Evolutionary conservation across 176 grass and related monocot genomes (phyloP).

Genomic region (Zea luxurians): DNA sequence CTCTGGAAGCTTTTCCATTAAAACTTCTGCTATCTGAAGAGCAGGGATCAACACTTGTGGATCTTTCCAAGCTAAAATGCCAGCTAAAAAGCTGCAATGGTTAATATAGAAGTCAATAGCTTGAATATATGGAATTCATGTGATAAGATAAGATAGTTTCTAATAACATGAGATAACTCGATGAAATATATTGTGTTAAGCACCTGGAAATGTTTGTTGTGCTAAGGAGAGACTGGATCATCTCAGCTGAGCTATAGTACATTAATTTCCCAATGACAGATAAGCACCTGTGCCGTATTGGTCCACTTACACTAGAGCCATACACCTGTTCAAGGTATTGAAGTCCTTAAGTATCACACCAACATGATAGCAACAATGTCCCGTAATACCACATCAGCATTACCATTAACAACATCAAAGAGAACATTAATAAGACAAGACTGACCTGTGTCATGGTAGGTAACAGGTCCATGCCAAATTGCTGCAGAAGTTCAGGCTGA

Average conservation of each 20-base stretch:
- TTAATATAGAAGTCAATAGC: constrained; percentile 12
- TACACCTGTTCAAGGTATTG: constrained; percentile 59
- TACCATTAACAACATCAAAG: neutral
- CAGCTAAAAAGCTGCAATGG: constrained; percentile 76
- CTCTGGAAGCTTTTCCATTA: constrained; percentile 85
- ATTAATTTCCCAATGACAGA: constrained; percentile 84
- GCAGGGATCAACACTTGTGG: constrained; percentile 79
- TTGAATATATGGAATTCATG: neutral
- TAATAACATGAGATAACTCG: neutral
- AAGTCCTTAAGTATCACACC: neutral
- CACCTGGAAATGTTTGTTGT: constrained; percentile 91
- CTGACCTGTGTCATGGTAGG: constrained; percentile 77
- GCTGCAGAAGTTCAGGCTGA: constrained; percentile 86
- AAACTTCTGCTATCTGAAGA: constrained; percentile 80
- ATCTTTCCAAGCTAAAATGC: constrained; percentile 89
- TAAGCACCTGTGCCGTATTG: constrained; percentile 78
- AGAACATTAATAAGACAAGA: neutral
- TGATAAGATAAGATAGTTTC: constrained; percentile 26
- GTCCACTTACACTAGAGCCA: constrained; percentile 71
- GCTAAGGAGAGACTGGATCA: constrained; percentile 71
- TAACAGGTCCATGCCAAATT: constrained; percentile 86
- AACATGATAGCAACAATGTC: constrained; percentile 4
- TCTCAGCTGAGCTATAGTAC: constrained; percentile 82
- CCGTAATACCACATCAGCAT: constrained; percentile 21
- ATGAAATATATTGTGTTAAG: constrained; percentile 18